phyloP scores from a whole-genome alignment of 345 rosid species.

The Acer campestre region DNA sequence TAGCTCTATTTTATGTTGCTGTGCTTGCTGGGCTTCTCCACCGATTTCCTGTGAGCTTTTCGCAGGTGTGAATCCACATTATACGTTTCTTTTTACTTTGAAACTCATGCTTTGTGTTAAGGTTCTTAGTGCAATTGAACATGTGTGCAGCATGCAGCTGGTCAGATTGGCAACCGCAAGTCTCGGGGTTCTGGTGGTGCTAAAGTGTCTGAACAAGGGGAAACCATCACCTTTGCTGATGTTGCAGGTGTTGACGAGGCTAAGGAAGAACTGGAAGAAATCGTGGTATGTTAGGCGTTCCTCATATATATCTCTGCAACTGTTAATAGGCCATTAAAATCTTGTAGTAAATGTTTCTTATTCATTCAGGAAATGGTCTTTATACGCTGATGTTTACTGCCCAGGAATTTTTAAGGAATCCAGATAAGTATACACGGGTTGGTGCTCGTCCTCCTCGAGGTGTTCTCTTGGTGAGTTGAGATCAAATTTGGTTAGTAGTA shows the following conservation, averaged over 20 bases:
- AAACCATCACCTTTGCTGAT: conserved; percentile 84
- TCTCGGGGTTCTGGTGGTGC: conserved; percentile 64
- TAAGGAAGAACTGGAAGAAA: conserved; percentile 97
- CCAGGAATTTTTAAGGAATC: conserved; percentile 96
- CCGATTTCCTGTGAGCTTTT: conserved; percentile 74
- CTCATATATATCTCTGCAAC: conserved; percentile 5
- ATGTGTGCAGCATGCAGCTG: conserved; percentile 63
- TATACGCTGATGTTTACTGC: conserved; percentile 26
- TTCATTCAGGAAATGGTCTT: conserved; percentile 28
- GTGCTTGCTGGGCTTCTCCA: conserved; percentile 83
- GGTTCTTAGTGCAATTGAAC: conserved; percentile 22
- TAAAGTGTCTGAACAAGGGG: conserved; percentile 74
- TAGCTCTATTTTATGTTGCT: conserved; percentile 75
- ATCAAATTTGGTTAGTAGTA: not conserved
- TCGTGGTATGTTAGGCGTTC: conserved; percentile 62
- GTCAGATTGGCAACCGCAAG: conserved; percentile 77
- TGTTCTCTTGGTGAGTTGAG: conserved; percentile 80
- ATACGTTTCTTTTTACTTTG: conserved; percentile 1
- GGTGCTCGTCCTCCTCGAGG: conserved; percentile 99
- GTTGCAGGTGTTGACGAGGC: conserved; percentile 99
- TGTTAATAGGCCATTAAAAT: conserved; percentile 2
- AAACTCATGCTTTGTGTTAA: conserved; percentile 14
- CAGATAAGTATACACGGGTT: conserved; percentile 72
- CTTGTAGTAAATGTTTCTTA: conserved; percentile 16
- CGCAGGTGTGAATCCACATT: conserved; percentile 51